These are phyloP conservation scores for Dacryopinax primogenitus DNA, from an alignment of 768 basidiomycete genomes.

Conservation along the genomic window DNA sequence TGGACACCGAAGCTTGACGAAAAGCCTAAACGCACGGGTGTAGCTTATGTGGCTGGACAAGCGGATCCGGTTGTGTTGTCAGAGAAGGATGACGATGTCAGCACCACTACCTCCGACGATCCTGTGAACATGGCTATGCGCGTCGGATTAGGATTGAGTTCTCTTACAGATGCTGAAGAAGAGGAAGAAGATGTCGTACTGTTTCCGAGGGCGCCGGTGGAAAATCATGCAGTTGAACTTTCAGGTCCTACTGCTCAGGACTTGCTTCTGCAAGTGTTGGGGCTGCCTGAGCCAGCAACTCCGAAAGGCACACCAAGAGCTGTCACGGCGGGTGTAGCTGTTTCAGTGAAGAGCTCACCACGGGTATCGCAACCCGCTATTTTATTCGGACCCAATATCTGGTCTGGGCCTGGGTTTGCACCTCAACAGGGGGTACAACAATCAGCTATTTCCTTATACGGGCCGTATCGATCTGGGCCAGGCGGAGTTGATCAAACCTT, in stretches of 20 bases:
- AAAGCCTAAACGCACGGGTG: not conserved
- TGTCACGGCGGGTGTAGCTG: not conserved
- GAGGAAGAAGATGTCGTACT: not conserved
- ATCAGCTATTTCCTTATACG: not conserved
- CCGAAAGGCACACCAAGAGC: not conserved
- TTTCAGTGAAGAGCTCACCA: not conserved
- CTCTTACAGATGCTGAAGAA: not conserved
- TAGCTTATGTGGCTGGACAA: not conserved
- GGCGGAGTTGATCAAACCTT: no score
- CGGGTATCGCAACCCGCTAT: not conserved
- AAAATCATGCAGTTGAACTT: not conserved
- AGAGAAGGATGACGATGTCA: constrained; percentile 44
- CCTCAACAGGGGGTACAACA: not conserved
- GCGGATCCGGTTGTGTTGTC: not conserved
- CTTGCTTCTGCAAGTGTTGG: not conserved
- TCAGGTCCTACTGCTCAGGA: not conserved
- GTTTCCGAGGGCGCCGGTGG: not conserved
- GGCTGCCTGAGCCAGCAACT: not conserved
- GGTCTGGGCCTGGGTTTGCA: not conserved
- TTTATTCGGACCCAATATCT: not conserved
- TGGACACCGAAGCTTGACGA: constrained; percentile 10
- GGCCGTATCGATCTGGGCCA: no score
- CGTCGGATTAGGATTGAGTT: constrained; percentile 3
- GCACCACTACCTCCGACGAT: constrained; percentile 71
- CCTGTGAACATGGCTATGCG: constrained; percentile 46